A percentile compares a stretch with the other conserved stretches of the same genome.
Evolutionary conservation across 2,329 filamentous ascomycete species (phyloP).

Genomic region (Botrytis medusae): DNA sequence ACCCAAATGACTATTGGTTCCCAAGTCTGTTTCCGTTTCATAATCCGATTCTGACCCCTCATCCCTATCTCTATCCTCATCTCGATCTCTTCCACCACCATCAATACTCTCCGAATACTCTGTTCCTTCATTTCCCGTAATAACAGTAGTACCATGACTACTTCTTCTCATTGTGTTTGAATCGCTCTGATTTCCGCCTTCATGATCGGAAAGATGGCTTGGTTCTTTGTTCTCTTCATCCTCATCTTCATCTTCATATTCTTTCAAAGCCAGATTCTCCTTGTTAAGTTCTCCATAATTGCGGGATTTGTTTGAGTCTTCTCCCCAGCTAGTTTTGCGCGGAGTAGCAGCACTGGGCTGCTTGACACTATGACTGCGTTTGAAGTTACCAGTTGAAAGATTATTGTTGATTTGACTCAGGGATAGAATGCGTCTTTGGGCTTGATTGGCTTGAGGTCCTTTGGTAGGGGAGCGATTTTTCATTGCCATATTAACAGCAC

Average conservation of each 20-base stretch:
- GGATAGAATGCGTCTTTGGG: constrained; percentile 78
- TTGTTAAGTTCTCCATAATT: constrained; percentile 56
- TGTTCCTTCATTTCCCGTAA: constrained; percentile 32
- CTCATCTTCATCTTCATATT: constrained; percentile 55
- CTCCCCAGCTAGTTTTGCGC: constrained; percentile 71
- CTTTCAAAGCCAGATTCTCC: constrained; percentile 62
- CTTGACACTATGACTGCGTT: constrained; percentile 76
- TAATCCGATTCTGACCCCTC: constrained; percentile 26
- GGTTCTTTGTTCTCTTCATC: constrained; percentile 28
- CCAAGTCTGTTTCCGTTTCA: constrained; percentile 26
- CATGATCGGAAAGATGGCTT: constrained; percentile 19
- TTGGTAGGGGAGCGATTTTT: constrained; percentile 38
- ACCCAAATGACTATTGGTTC: constrained; percentile 10
- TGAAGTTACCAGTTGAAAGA: constrained; percentile 59
- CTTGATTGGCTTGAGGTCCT: constrained; percentile 45
- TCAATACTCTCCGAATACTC: constrained; percentile 38
- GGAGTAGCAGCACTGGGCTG: constrained; percentile 52
- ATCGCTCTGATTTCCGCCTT: constrained; percentile 29
- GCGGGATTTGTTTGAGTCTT: constrained; percentile 39
- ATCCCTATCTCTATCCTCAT: constrained; percentile 25
- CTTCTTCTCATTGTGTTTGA: constrained; percentile 37
- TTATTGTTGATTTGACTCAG: constrained; percentile 88
- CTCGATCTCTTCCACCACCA: constrained; percentile 21
- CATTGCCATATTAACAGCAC: constrained; percentile 55
- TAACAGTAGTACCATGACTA: constrained; percentile 37